These are phyloP conservation scores for Nyctanthes arbortristis DNA, from an alignment of 257 asterid species.

Conservation along the genomic window DNA sequence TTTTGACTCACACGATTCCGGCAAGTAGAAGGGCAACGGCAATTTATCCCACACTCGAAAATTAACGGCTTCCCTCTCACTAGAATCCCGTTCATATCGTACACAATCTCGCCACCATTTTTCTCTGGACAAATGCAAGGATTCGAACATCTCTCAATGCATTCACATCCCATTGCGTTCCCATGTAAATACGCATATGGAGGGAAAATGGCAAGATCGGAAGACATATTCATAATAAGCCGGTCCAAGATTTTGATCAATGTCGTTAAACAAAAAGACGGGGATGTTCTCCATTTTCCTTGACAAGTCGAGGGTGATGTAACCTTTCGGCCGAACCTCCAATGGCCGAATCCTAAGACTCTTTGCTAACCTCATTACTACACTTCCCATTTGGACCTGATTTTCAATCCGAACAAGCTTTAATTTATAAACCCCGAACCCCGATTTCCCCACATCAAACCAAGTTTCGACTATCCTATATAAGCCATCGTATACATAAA, in stretches of 20 bases:
- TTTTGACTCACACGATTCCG: constrained; percentile 71
- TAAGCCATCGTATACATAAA: constrained; percentile 82
- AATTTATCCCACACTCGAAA: constrained; percentile 72
- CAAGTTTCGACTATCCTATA: constrained; percentile 65
- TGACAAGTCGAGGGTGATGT: constrained; percentile 59
- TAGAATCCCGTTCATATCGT: constrained; percentile 53
- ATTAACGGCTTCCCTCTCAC: constrained; percentile 69
- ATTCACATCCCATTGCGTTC: constrained; percentile 53
- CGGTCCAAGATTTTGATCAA: constrained; percentile 64
- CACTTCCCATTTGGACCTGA: constrained; percentile 74
- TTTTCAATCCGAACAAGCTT: constrained; percentile 66
- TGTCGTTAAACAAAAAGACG: constrained; percentile 59
- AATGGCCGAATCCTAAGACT: constrained; percentile 50
- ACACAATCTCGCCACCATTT: constrained; percentile 71
- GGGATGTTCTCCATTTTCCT: constrained; percentile 61
- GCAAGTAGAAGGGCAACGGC: constrained; percentile 67
- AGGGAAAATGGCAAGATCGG: constrained; percentile 49
- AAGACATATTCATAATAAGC: constrained; percentile 51
- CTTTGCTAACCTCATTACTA: constrained; percentile 47
- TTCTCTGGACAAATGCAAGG: constrained; percentile 58
- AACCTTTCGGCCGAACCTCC: constrained; percentile 58
- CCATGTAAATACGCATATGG: constrained; percentile 35
- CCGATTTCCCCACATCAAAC: constrained; percentile 80
- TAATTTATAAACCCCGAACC: constrained; percentile 76
- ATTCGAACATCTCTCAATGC: constrained; percentile 51